phyloP scores from a whole-genome alignment of 352 stramenopile genomes.

The Phytophthora palmivora region DNA sequence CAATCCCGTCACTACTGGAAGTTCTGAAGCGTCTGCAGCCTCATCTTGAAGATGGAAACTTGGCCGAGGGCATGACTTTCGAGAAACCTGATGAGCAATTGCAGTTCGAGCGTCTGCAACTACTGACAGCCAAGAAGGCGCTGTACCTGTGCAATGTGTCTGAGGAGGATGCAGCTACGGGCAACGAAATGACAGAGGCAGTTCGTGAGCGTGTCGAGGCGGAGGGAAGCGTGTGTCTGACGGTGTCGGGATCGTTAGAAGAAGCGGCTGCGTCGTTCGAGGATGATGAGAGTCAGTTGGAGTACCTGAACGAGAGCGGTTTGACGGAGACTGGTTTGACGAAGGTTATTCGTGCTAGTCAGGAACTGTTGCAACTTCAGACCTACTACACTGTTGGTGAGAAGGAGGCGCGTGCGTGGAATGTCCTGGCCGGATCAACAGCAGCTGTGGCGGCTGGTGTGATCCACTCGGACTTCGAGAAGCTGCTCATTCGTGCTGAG shows the following conservation, averaged over 20 bases:
- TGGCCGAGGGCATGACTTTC: constrained; percentile 57
- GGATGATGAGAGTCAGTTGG: constrained; percentile 91
- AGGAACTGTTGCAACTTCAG: constrained; percentile 95
- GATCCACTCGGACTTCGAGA: constrained; percentile 92
- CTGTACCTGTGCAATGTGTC: constrained; percentile 98
- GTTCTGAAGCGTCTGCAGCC: constrained; percentile 68
- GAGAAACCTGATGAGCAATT: constrained; percentile 89
- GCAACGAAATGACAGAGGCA: constrained; percentile 93
- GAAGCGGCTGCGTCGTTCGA: constrained; percentile 84
- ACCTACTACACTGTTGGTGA: constrained; percentile 97
- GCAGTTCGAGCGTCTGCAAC: constrained; percentile 82
- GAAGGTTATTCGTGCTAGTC: constrained; percentile 89
- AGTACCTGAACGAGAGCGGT: constrained; percentile 93
- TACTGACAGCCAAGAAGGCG: constrained; percentile 94
- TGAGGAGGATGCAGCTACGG: constrained; percentile 92
- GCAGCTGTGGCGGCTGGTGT: constrained; percentile 74
- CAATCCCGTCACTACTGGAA: constrained; percentile 53
- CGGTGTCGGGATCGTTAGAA: constrained; percentile 79
- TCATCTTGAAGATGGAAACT: constrained; percentile 87
- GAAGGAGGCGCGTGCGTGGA: constrained; percentile 87
- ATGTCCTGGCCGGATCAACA: constrained; percentile 78
- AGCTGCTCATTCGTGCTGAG: constrained; percentile 91
- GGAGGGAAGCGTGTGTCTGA: constrained; percentile 75
- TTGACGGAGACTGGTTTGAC: constrained; percentile 81
- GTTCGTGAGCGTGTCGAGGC: constrained; percentile 72